Conservation (phyloP, 2,329 filamentous ascomycete species). For the Diaporthe australafricana region DNA sequence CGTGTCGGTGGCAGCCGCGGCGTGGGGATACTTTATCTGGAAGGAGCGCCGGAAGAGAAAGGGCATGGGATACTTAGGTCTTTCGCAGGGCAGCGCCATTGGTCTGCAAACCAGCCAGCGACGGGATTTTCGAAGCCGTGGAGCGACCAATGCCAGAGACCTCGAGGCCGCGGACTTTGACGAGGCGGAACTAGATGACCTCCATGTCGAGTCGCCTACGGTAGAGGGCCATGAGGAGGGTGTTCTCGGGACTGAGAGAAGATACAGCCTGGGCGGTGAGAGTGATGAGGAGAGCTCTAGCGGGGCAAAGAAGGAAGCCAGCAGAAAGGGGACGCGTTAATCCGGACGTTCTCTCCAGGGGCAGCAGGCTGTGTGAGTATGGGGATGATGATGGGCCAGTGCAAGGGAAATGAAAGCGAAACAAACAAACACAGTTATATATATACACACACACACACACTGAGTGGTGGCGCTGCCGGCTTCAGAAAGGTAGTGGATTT, state of each 20-base stretch:
- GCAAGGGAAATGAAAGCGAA: background rate
- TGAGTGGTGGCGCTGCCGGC: background rate
- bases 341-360: background rate
- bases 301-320: constrained; percentile 42
- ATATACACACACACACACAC: background rate
- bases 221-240: constrained; percentile 47
- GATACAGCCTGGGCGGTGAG: constrained; percentile 68
- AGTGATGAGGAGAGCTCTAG: constrained; percentile 63
- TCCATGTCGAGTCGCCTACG: constrained; percentile 63
- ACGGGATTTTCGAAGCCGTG: constrained; percentile 57
- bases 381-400: background rate
- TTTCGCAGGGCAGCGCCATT: constrained; percentile 49
- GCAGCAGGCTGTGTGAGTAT: background rate
- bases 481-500: background rate
- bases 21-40: constrained; percentile 82
- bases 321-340: constrained; percentile 26
- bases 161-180: constrained; percentile 75
- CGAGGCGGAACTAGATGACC: constrained; percentile 72
- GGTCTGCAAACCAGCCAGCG: constrained; percentile 51
- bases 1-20: constrained; percentile 77
- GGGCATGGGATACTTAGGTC: constrained; percentile 61
- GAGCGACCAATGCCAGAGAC: constrained; percentile 56
- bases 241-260: constrained; percentile 51
- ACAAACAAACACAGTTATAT: no score
- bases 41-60: constrained; percentile 66